A percentile compares a stretch with the other conserved stretches of the same genome.
Evolutionary conservation across 2,329 filamentous ascomycete genomes (phyloP).

Genomic region (Lojkania enalia): DNA sequence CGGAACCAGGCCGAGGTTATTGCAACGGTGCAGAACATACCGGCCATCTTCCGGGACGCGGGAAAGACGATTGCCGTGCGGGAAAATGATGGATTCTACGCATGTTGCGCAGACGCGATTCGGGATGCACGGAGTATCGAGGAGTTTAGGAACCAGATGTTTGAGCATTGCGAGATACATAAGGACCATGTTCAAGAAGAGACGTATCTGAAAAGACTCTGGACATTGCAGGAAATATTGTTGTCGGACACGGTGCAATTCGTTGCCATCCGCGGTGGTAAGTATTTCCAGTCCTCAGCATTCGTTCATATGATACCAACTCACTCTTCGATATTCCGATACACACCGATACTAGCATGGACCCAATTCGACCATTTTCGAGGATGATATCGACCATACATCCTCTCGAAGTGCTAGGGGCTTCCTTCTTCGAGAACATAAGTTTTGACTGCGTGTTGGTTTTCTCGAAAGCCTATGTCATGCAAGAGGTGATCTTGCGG

Average conservation of each 20-base stretch:
- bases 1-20: not conserved
- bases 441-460: not conserved
- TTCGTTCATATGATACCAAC: too few species aligned
- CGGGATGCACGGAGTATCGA: not conserved
- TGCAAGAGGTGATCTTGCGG: not conserved
- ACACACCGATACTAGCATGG: too few species aligned
- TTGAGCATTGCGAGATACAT: not conserved
- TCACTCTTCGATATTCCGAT: too few species aligned
- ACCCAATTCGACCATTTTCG: too few species aligned
- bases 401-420: too few species aligned
- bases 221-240: not conserved
- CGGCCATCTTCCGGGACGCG: not conserved
- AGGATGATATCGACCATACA: too few species aligned
- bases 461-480: not conserved
- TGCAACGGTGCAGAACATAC: not conserved
- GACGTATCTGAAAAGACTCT: not conserved
- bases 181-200: not conserved
- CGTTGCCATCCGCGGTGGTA: not conserved
- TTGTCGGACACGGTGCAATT: not conserved
- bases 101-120: not conserved
- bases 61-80: not conserved
- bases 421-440: not conserved
- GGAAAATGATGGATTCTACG: not conserved
- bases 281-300: not conserved
- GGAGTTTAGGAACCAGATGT: not conserved